These are phyloP conservation scores for Epichloe glyceriae DNA, from an alignment of 2,329 filamentous ascomycete species.

Conservation along the genomic window DNA sequence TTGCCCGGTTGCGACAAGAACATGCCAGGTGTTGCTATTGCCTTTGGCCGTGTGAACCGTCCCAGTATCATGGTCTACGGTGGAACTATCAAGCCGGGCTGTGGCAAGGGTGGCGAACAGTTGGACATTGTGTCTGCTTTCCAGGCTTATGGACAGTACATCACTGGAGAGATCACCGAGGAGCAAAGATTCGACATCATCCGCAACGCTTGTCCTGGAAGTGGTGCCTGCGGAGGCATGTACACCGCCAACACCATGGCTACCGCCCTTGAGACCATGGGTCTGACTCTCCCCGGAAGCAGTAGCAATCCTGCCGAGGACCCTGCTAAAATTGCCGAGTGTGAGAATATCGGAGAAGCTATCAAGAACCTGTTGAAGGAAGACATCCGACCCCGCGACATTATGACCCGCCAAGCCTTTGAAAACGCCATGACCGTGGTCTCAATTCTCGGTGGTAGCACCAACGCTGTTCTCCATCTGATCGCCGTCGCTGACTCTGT, in stretches of 20 bases:
- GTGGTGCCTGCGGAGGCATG: slow-evolving; percentile 71
- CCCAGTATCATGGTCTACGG: slow-evolving; percentile 97
- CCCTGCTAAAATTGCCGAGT: slow-evolving; percentile 58
- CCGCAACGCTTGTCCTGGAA: slow-evolving; percentile 60
- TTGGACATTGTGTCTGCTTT: slow-evolving; percentile 97
- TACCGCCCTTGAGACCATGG: slow-evolving; percentile 81
- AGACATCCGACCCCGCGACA: slow-evolving; percentile 65
- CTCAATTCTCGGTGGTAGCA: slow-evolving; percentile 72
- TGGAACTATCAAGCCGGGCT: slow-evolving; percentile 85
- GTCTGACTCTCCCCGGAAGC: slow-evolving; percentile 72
- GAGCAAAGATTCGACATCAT: slow-evolving; percentile 91
- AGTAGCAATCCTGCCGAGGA: slow-evolving; percentile 70
- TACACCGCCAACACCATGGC: slow-evolving; percentile 94
- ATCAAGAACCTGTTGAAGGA: slow-evolving; percentile 64
- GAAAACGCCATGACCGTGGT: slow-evolving; percentile 77
- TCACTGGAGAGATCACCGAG: slow-evolving; percentile 82
- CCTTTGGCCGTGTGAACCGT: slow-evolving; percentile 88
- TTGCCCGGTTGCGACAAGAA: slow-evolving; percentile 99
- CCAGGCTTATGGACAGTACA: slow-evolving; percentile 93
- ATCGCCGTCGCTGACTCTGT: slow-evolving; percentile 75
- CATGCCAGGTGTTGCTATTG: slow-evolving; percentile 87
- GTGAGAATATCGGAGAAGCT: slow-evolving; percentile 55
- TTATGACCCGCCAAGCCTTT: slow-evolving; percentile 68
- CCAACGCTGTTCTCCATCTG: slow-evolving; percentile 73
- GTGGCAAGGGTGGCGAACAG: slow-evolving; percentile 58